Evolutionary conservation across 345 rosid genomes (phyloP), one percentile per base, ranked within the genome.

Genomic region (Ricinus communis): DNA sequence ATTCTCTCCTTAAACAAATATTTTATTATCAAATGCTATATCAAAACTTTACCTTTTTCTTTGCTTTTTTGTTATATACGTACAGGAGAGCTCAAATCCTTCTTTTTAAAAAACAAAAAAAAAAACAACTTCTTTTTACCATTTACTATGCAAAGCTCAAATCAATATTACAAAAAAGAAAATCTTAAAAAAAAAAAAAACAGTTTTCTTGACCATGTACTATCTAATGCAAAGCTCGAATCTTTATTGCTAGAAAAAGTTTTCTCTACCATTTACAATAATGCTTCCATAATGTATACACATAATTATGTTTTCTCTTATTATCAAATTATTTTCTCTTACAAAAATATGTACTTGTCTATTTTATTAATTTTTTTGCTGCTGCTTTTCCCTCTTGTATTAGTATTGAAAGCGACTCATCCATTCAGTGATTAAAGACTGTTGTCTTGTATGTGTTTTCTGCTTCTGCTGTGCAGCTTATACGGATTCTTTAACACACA

Each of bases 391-490:
- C 6, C n/a, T 22, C n/a, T 51, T 9, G 19, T 36, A 52, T n/a
- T 19, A 62, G 24, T 72, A 5, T 50, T 70, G 80, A 80, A 76
- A 78, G 77, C 43, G 83, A 78, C 85, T 68, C 79, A 77, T 70
- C 82, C 74, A 66, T 69, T 66, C 63, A 65, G 77, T 45, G 69
- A 52, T 77, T 70, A 75, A 71, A 75, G 80, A 76, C 16, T 72
- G 47, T 60, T 49, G 59, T 72, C 41, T 60, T 49, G 59, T 45
- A 66, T 62, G 66, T 75, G 75, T 46, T 70, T 51, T 45, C 69
- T 70, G 33, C 70, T 66, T 62, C 49, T 56, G 65, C 51, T n/a
- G n/a, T n/a, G 57, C 67, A 71, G 51, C 68, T n/a, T 9, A 28
- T 58, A 70, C 75, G 76, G 72, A 51, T 46, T 61, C 69, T 62